A percentile compares a stretch with the other conserved stretches of the same genome.
phyloP scores from a whole-genome alignment of 441 rosid species.

The Croton setiger region DNA sequence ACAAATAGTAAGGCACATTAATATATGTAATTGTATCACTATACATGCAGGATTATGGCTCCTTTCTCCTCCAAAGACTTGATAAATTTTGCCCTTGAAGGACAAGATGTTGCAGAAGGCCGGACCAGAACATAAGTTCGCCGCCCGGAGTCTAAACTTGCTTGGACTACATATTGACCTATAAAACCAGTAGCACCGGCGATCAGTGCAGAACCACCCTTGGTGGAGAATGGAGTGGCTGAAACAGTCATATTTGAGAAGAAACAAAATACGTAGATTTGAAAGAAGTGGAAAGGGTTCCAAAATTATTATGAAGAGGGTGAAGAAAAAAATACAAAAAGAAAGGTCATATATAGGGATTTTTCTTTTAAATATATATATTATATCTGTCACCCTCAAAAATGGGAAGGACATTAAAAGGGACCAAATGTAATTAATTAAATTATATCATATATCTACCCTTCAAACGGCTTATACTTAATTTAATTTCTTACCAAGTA shows the following conservation, averaged over 20 bases:
- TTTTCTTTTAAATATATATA: too few species aligned
- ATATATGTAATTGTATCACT: not conserved
- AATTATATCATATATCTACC: not conserved
- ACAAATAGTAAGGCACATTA: not conserved
- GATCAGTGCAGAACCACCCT: conserved; percentile 48
- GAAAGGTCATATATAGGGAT: not conserved
- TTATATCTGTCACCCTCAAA: not conserved
- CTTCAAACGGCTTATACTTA: too few species aligned
- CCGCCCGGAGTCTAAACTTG: conserved; percentile 34
- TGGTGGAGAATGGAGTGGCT: conserved; percentile 12
- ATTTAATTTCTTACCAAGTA: too few species aligned
- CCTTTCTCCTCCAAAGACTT: conserved; percentile 36
- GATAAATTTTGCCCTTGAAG: conserved; percentile 18
- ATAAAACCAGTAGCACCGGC: conserved; percentile 42
- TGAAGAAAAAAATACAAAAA: not conserved
- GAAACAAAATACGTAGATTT: not conserved
- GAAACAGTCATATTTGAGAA: conserved; percentile 29
- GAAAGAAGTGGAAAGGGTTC: not conserved
- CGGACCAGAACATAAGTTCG: conserved; percentile 37
- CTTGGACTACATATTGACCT: conserved; percentile 31
- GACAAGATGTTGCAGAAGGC: conserved; percentile 10
- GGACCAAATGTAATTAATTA: too few species aligned
- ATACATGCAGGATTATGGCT: conserved; percentile 29
- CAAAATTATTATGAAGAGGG: not conserved
- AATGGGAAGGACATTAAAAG: not conserved